Percentiles rank a stretch among this genome's conserved stretches.
phyloP scores from a whole-genome alignment of 2,329 filamentous ascomycete species.

The Nannizziopsis barbatae region DNA sequence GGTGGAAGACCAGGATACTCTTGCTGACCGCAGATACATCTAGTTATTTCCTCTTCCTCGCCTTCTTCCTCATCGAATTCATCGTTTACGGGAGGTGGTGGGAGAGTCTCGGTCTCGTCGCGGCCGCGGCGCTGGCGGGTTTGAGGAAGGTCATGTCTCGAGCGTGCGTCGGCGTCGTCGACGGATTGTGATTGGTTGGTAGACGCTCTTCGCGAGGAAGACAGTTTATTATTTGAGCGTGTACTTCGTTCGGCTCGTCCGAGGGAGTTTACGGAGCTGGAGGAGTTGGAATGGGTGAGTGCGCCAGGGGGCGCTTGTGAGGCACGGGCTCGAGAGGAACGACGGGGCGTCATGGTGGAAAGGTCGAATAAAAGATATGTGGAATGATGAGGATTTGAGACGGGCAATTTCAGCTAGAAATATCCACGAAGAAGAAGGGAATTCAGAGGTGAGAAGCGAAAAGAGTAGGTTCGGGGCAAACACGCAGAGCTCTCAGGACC shows the following conservation, averaged over 20 bases:
- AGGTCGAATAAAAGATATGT: background rate
- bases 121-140: constrained; percentile 67
- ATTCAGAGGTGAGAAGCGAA: constrained; percentile 7
- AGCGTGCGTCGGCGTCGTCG: constrained; percentile 44
- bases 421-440: constrained; percentile 14
- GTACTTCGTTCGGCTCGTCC: constrained; percentile 64
- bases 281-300: constrained; percentile 65
- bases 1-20: constrained; percentile 76
- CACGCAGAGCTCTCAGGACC: constrained; percentile 14
- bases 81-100: constrained; percentile 29
- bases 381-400: background rate
- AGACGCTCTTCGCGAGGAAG: constrained; percentile 63
- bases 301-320: constrained; percentile 54
- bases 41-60: constrained; percentile 85
- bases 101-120: constrained; percentile 53
- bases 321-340: constrained; percentile 75
- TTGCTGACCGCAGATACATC: constrained; percentile 87
- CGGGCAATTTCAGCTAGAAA: background rate
- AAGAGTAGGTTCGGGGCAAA: constrained; percentile 11
- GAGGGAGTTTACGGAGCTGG: constrained; percentile 60
- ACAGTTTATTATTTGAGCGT: constrained; percentile 59
- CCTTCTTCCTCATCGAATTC: constrained; percentile 48
- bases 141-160: constrained; percentile 52
- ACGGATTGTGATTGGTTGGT: constrained; percentile 44
- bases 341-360: constrained; percentile 57